A percentile compares a stretch with the other conserved stretches of the same genome.
These are phyloP conservation scores for Hypoxylon sp. DNA, from an alignment of 2,329 filamentous ascomycete species.

Conservation along the genomic window DNA sequence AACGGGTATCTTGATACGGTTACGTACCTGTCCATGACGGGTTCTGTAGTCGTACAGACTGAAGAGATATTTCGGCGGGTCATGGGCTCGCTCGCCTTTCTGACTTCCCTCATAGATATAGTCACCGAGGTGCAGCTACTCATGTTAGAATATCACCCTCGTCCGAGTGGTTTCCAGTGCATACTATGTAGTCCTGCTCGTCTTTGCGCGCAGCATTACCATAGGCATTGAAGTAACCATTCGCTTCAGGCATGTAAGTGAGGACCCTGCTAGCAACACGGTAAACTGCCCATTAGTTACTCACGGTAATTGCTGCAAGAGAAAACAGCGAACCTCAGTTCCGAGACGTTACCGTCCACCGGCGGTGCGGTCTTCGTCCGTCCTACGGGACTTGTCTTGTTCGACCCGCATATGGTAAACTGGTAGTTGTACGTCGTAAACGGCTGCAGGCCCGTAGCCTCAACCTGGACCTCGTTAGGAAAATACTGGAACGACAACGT, in stretches of 20 bases:
- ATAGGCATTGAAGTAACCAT: constrained; percentile 58
- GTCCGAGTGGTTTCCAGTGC: constrained; percentile 33
- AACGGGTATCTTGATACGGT: background rate
- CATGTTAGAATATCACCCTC: background rate
- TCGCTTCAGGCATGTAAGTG: constrained; percentile 42
- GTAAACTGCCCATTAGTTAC: constrained; percentile 34
- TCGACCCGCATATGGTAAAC: constrained; percentile 46
- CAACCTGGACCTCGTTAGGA: constrained; percentile 52
- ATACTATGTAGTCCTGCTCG: constrained; percentile 55
- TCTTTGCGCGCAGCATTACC: constrained; percentile 54
- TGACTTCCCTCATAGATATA: constrained; percentile 70
- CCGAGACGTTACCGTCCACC: constrained; percentile 40
- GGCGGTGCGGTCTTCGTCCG: constrained; percentile 48
- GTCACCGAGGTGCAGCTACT: constrained; percentile 51
- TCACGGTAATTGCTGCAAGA: constrained; percentile 47
- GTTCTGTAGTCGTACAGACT: constrained; percentile 54
- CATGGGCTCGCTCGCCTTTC: constrained; percentile 41
- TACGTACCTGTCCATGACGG: constrained; percentile 48
- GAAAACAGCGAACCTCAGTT: constrained; percentile 46
- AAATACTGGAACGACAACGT: background rate
- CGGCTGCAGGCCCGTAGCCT: constrained; percentile 54
- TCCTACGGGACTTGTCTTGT: constrained; percentile 44
- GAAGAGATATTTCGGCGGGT: constrained; percentile 42
- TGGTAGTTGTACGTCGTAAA: constrained; percentile 47
- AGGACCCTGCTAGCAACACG: background rate